Evolutionary conservation across 441 rosid genomes (phyloP).

Genomic region (Brassica hybrid): DNA sequence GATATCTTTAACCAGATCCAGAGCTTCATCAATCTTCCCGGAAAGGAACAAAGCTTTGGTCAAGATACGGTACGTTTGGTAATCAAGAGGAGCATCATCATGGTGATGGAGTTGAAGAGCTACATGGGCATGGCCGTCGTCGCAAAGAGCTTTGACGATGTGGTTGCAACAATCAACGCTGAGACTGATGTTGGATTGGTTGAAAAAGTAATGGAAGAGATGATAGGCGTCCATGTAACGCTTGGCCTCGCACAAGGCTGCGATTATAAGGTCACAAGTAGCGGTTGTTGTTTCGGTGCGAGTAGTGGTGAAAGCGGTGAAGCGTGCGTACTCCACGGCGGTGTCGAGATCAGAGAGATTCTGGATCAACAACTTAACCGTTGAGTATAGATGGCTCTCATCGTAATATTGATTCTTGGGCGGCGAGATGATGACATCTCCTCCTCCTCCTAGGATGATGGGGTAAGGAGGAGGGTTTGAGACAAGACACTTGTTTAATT

Average conservation of each 20-base stretch:
- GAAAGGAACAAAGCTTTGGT: neutral
- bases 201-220: conserved; percentile 4
- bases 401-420: neutral
- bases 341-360: conserved; percentile 1
- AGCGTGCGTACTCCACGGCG: neutral
- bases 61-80: conserved; percentile 3
- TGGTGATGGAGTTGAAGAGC: conserved; percentile 2
- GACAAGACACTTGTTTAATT: too few relatives aligned
- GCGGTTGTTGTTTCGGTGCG: neutral
- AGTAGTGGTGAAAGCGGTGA: neutral
- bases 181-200: conserved; percentile 6
- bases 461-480: neutral
- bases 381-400: neutral
- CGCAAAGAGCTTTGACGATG: conserved; percentile 4
- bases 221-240: neutral
- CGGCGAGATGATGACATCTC: neutral
- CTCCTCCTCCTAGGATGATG: neutral
- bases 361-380: neutral
- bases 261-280: neutral
- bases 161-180: neutral
- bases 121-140: neutral
- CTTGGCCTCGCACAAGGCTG: conserved; percentile 6
- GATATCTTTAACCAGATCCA: neutral
- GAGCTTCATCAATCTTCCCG: neutral
- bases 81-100: neutral